Base-by-base conservation (phyloP, 2,329 filamentous ascomycete species). In the Simplicillium aogashimaense region DNA sequence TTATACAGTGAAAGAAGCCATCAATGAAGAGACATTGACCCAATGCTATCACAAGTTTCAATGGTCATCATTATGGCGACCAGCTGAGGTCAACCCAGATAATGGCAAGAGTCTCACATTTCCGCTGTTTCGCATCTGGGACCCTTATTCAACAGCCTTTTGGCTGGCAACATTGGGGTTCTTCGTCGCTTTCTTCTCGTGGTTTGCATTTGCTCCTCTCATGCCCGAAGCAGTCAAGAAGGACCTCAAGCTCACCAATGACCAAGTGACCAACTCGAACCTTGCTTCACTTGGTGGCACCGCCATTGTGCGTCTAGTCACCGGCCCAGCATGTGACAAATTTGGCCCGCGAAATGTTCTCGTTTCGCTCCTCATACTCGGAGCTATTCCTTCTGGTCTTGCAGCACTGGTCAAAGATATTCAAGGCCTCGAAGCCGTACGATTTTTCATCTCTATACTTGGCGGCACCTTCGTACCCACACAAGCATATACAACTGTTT, bases 401-500 rank as follows among this genome's bases (percentile, higher is more conserved):
- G 85, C 88, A 1, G 86, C 87, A 6, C 78, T 87, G 1, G 78
- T 89, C 31, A 79, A 77, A 36, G 79, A 72, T 39, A 56, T 52
- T 28, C 51, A 47, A 12, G 81, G 84, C 8, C 72, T 90, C n/a
- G 81, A 86, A 49, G 63, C 75, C 15, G 73, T 83, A 36, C 77
- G 85, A 35, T 90, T 90, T 67, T 89, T 89, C 61, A 77, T 89
- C 46, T 84, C 84, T 44, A 81, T 90, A 34, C 74, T 90, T 0
- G 85, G 85, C 32, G 83, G 81, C 2, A 76, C 78, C 1, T 90
- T 90, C 51, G 85, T 90, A 1, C 85, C 85, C 11, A 94, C 87
- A 58, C 87, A 94, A 57, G 89, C 94, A 7, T 95, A 88, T 86
- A 86, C 83, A 9, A 95, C 87, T 0, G 86, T 82, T 0, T 95